A percentile compares a stretch with the other conserved stretches of the same genome.
Evolutionary conservation across 2,329 filamentous ascomycete species (phyloP).

Genomic region (Aspergillus eucalypticola): DNA sequence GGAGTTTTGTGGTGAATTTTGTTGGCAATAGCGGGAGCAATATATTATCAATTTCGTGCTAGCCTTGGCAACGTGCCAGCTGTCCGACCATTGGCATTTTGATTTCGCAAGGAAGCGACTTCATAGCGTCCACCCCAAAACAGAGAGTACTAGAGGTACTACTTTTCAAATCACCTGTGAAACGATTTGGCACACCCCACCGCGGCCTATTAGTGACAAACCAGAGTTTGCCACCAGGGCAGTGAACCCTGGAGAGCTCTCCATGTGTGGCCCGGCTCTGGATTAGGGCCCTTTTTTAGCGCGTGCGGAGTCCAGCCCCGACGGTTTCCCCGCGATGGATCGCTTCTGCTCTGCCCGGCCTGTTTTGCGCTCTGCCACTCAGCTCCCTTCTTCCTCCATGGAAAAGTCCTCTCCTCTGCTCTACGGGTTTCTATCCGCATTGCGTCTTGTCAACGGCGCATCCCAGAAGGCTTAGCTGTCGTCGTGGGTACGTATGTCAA

Average conservation of each 20-base stretch:
- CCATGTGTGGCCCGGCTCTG: background rate
- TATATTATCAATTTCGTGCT: background rate
- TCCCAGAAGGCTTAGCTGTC: background rate
- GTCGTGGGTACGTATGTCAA: background rate
- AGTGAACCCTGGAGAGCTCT: background rate
- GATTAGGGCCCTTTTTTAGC: background rate
- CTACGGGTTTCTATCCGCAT: background rate
- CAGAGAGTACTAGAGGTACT: background rate
- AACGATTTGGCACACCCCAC: background rate
- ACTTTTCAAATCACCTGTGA: background rate
- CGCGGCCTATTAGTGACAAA: background rate
- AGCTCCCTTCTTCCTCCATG: background rate
- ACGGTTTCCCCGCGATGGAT: constrained; percentile 4
- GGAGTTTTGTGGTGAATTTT: no score
- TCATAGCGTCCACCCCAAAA: background rate
- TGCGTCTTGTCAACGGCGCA: background rate
- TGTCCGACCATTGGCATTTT: background rate
- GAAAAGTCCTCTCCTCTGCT: background rate
- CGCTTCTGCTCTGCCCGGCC: background rate
- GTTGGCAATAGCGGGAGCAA: background rate
- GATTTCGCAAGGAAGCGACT: background rate
- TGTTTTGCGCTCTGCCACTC: background rate
- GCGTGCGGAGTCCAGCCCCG: constrained; percentile 1
- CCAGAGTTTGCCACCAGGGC: background rate
- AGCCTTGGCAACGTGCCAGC: background rate